phyloP scores from a whole-genome alignment of 23 red algal genomes.

The Cyanidium caldarium region DNA sequence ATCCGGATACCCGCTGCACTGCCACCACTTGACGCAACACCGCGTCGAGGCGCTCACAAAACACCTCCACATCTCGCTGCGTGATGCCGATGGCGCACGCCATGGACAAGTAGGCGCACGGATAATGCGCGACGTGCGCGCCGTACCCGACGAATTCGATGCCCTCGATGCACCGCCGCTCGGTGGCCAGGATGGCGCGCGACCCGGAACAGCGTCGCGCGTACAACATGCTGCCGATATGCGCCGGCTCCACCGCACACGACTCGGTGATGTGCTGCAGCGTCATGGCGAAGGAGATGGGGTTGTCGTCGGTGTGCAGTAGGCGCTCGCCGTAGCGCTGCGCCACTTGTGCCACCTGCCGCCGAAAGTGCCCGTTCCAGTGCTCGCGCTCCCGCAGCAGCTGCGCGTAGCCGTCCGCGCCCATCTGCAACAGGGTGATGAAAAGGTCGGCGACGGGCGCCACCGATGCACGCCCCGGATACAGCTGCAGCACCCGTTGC shows the following conservation, averaged over 20 bases:
- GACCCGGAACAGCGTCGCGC: conserved; percentile 1
- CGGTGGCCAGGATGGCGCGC: conserved; percentile 2
- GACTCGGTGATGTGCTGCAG: neutral
- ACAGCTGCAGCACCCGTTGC: neutral
- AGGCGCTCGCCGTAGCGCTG: conserved; percentile 9
- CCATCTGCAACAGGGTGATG: conserved; percentile 26
- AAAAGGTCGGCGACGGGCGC: conserved; percentile 14
- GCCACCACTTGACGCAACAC: neutral
- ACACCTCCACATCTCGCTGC: neutral
- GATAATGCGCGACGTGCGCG: neutral
- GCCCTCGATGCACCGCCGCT: neutral
- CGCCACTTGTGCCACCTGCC: neutral
- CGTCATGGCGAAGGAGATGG: conserved; percentile 20
- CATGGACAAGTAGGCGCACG: neutral
- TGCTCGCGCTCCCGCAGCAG: conserved; percentile 14
- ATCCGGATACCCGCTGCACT: neutral
- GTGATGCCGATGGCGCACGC: neutral
- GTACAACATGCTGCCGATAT: conserved; percentile 1
- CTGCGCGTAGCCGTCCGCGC: neutral
- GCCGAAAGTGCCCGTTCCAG: neutral
- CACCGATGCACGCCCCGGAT: conserved; percentile 31
- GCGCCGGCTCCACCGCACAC: neutral
- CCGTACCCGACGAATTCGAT: neutral
- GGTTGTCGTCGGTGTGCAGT: conserved; percentile 13
- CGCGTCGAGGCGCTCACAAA: neutral